Evolutionary conservation across 257 asterid genomes (phyloP).

Genomic region (Solanum medicagineum): DNA sequence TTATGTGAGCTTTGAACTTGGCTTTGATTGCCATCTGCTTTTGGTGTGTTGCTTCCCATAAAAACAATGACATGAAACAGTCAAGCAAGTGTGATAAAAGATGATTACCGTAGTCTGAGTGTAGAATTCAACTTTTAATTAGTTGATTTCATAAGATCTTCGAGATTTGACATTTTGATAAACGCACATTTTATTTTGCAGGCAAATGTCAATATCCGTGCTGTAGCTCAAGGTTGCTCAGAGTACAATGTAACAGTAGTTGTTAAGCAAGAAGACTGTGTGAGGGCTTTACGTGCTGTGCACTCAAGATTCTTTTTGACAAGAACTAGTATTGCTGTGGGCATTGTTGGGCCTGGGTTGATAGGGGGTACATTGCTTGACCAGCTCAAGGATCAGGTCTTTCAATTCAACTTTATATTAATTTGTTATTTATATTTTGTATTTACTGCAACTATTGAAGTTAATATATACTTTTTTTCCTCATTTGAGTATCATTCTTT

Average conservation of each 20-base stretch:
- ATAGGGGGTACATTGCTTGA: slow-evolving; percentile 92
- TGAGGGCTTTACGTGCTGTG: slow-evolving; percentile 89
- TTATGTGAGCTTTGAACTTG: neutral
- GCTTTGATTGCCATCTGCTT: neutral
- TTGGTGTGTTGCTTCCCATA: neutral
- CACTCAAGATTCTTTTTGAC: slow-evolving; percentile 92
- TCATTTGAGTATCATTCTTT: neutral
- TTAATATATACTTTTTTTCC: neutral
- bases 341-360: slow-evolving; percentile 93
- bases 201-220: slow-evolving; percentile 95
- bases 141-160: neutral
- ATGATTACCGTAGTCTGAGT: neutral
- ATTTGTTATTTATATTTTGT: neutral
- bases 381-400: slow-evolving; percentile 94
- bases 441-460: neutral
- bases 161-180: neutral
- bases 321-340: slow-evolving; percentile 86
- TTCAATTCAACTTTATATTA: neutral
- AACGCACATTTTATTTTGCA: slow-evolving; percentile 13
- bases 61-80: neutral
- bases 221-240: slow-evolving; percentile 99
- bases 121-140: neutral
- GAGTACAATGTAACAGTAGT: slow-evolving; percentile 90
- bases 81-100: neutral
- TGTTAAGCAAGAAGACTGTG: slow-evolving; percentile 81